A percentile compares a stretch with the other conserved stretches of the same genome.
Evolutionary conservation across 768 basidiomycete genomes (phyloP).

Genomic region (Sistotremastrum niveocremeum): DNA sequence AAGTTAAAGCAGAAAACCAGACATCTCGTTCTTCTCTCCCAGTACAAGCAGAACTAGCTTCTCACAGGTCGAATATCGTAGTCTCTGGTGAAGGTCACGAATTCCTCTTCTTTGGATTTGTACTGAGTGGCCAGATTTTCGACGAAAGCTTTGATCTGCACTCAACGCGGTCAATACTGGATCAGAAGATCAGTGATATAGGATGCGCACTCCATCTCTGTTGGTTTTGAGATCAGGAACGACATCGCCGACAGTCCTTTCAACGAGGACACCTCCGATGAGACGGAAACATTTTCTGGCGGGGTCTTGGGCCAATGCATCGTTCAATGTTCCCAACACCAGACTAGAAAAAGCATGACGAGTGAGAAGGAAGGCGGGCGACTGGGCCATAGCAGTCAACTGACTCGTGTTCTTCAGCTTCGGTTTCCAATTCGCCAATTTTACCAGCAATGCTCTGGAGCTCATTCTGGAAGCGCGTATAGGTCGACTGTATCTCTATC

Average conservation of each 20-base stretch:
- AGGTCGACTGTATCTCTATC: conserved; percentile 75
- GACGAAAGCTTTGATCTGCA: conserved; percentile 74
- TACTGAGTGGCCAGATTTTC: conserved; percentile 72
- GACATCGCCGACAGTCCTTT: conserved; percentile 91
- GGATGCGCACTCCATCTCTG: conserved; percentile 57
- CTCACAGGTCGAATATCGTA: conserved; percentile 55
- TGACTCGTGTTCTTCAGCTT: conserved; percentile 90
- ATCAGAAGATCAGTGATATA: conserved; percentile 1
- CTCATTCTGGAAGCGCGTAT: conserved; percentile 73
- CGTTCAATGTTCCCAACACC: conserved; percentile 77
- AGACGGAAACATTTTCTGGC: conserved; percentile 92
- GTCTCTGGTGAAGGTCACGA: conserved; percentile 66
- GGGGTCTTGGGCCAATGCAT: conserved; percentile 71
- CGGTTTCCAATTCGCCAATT: conserved; percentile 91
- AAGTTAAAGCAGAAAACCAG: too few species aligned
- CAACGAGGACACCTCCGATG: conserved; percentile 90
- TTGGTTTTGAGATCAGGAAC: conserved; percentile 86
- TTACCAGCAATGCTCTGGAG: conserved; percentile 85
- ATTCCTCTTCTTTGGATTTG: conserved; percentile 75
- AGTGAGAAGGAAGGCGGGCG: not conserved
- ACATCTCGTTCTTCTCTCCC: too few species aligned
- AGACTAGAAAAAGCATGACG: conserved; percentile 35
- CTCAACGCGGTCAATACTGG: conserved; percentile 8
- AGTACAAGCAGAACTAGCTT: too few species aligned
- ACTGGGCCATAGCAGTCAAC: conserved; percentile 15